Conservation (phyloP, 208 protist species). For the Wallacemonas sp. region DNA sequence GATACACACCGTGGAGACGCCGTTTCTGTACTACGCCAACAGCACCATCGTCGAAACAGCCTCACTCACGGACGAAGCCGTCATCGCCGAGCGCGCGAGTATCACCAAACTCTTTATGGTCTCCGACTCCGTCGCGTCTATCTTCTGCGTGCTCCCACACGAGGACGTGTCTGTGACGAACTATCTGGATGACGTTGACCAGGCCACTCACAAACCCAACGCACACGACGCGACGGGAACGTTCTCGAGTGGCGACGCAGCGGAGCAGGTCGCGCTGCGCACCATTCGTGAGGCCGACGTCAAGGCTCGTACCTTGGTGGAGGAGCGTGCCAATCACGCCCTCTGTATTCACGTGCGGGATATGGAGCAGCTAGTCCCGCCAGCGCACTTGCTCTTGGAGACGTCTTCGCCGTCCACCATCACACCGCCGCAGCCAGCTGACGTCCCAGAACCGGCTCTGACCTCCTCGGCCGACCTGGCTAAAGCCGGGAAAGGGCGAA, state of each 20-base stretch:
- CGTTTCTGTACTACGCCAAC: slow-evolving; percentile 39
- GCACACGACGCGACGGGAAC: background rate
- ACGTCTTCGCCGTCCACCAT: too few species aligned
- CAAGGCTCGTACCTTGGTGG: slow-evolving; percentile 53
- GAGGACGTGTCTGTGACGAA: slow-evolving; percentile 39
- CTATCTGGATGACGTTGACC: slow-evolving; percentile 52
- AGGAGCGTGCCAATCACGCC: slow-evolving; percentile 65
- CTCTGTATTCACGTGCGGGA: slow-evolving; percentile 81
- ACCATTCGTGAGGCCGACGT: slow-evolving; percentile 33
- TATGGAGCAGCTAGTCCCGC: slow-evolving; percentile 79
- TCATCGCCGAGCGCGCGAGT: slow-evolving; percentile 65
- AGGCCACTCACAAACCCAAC: background rate
- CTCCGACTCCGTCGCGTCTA: slow-evolving; percentile 64
- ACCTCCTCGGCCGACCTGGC: background rate
- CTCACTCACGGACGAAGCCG: slow-evolving; percentile 42
- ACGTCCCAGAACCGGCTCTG: background rate
- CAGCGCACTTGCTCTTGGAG: slow-evolving; percentile 44
- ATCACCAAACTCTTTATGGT: slow-evolving; percentile 87
- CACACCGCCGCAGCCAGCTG: background rate
- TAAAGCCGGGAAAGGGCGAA: slow-evolving; percentile 3
- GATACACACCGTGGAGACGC: background rate
- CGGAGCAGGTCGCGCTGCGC: slow-evolving; percentile 1
- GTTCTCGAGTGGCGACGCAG: background rate
- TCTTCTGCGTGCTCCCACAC: slow-evolving; percentile 61
- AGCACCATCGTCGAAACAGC: slow-evolving; percentile 13